Conservation (phyloP, 2,329 filamentous ascomycete genomes). For the Tolypocladium pustulatum region DNA sequence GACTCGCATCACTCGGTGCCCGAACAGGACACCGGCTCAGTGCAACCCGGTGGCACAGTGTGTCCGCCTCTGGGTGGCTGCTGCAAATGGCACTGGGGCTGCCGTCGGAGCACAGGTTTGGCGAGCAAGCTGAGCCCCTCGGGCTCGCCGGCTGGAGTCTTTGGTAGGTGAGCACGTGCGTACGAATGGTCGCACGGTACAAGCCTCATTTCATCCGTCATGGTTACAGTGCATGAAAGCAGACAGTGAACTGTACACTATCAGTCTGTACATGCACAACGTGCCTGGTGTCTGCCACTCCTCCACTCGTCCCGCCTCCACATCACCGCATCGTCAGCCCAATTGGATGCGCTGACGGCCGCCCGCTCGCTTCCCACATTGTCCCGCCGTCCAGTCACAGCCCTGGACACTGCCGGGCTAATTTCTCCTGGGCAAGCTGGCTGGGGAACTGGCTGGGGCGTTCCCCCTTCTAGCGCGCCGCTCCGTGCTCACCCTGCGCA, state of each 20-base stretch:
- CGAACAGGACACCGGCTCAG: background rate
- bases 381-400: background rate
- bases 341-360: background rate
- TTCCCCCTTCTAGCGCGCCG: slow-evolving; percentile 4
- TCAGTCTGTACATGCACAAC: no score
- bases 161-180: background rate
- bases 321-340: background rate
- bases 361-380: background rate
- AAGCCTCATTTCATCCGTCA: no score
- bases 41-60: background rate
- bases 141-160: background rate
- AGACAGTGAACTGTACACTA: background rate
- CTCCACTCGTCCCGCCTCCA: background rate
- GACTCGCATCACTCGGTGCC: no score
- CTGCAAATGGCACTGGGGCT: background rate
- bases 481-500: slow-evolving; percentile 2
- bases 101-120: background rate
- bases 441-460: background rate
- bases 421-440: background rate
- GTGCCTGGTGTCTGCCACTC: background rate
- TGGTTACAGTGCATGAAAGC: background rate
- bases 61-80: background rate
- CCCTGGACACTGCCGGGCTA: background rate
- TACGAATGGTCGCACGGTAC: background rate
- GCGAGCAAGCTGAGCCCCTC: background rate